Percentiles rank a stretch among this genome's conserved stretches.
Conservation (phyloP, 768 basidiomycete genomes). For the Fomitopsis serialis region DNA sequence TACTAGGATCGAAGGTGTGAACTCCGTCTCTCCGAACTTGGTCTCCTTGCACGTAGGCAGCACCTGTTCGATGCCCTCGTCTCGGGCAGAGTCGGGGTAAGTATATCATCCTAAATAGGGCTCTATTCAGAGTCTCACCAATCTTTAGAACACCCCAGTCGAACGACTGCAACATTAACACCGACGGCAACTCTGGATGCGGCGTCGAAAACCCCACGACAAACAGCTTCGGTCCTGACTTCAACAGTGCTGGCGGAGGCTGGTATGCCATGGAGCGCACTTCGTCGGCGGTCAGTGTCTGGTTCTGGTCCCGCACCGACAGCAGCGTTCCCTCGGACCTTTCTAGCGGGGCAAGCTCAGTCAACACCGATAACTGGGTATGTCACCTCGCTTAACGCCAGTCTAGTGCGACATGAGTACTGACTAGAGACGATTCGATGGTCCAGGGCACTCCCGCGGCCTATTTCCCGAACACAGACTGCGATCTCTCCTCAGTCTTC, state of each 20-base stretch:
- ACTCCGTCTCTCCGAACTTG: slow-evolving; percentile 46
- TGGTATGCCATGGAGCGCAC: slow-evolving; percentile 66
- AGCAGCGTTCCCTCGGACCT: slow-evolving; percentile 43
- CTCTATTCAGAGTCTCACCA: neutral
- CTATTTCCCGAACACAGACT: slow-evolving; percentile 54
- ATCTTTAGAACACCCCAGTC: slow-evolving; percentile 21
- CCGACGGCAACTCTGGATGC: slow-evolving; percentile 50
- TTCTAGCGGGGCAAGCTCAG: slow-evolving; percentile 28
- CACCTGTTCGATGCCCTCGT: slow-evolving; percentile 50
- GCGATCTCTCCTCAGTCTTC: slow-evolving; percentile 52
- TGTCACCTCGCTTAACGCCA: neutral
- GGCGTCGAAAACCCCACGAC: slow-evolving; percentile 36
- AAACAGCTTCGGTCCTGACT: slow-evolving; percentile 49
- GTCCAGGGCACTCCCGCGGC: slow-evolving; percentile 53
- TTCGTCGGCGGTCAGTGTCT: slow-evolving; percentile 51
- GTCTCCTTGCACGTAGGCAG: slow-evolving; percentile 53
- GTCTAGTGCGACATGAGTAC: neutral
- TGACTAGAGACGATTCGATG: neutral
- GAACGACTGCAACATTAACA: slow-evolving; percentile 45
- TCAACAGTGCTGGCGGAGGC: slow-evolving; percentile 58
- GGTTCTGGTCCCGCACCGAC: slow-evolving; percentile 60
- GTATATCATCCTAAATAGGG: neutral
- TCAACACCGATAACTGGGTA: slow-evolving; percentile 54
- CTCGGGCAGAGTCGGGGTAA: slow-evolving; percentile 39
- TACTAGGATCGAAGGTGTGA: slow-evolving; percentile 46